Percentiles rank a stretch among this genome's conserved stretches.
phyloP scores from a whole-genome alignment of 1,139 yeast species.

The Yamadazyma sp. region DNA sequence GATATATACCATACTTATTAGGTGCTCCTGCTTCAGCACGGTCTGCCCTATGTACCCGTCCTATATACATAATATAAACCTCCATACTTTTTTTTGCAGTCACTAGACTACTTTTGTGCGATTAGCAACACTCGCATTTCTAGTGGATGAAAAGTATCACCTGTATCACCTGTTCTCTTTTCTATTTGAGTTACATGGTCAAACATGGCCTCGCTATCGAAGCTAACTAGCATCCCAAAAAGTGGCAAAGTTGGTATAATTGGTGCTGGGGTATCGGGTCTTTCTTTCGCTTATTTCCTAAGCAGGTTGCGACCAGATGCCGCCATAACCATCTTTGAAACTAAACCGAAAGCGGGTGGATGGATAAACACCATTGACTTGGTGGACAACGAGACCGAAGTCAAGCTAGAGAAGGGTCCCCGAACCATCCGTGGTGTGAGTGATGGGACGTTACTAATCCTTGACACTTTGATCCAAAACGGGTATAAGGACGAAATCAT shows the following conservation, averaged over 20 bases:
- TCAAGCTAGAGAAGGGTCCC: conserved; percentile 69
- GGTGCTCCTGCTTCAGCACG: background rate
- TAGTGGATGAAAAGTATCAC: background rate
- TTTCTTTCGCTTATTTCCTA: conserved; percentile 74
- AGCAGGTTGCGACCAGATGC: conserved; percentile 71
- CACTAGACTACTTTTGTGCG: background rate
- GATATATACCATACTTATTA: conserved; percentile 22
- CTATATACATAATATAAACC: background rate
- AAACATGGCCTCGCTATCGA: background rate
- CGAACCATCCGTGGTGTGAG: conserved; percentile 72
- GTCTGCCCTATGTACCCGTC: background rate
- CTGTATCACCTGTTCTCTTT: no score
- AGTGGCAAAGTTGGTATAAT: conserved; percentile 60
- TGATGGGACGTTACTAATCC: conserved; percentile 59
- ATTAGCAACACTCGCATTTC: background rate
- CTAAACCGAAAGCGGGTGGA: conserved; percentile 64
- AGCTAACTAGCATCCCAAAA: conserved; percentile 1
- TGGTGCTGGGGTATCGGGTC: conserved; percentile 90
- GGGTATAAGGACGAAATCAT: conserved; percentile 42
- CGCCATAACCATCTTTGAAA: conserved; percentile 62
- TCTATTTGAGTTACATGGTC: no score
- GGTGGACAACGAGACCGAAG: conserved; percentile 11
- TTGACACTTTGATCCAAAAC: conserved; percentile 55
- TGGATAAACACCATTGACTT: conserved; percentile 60
- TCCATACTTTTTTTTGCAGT: no score